phyloP scores from a whole-genome alignment of 805 yeast species.

The Metschnikowia arizonensis region DNA sequence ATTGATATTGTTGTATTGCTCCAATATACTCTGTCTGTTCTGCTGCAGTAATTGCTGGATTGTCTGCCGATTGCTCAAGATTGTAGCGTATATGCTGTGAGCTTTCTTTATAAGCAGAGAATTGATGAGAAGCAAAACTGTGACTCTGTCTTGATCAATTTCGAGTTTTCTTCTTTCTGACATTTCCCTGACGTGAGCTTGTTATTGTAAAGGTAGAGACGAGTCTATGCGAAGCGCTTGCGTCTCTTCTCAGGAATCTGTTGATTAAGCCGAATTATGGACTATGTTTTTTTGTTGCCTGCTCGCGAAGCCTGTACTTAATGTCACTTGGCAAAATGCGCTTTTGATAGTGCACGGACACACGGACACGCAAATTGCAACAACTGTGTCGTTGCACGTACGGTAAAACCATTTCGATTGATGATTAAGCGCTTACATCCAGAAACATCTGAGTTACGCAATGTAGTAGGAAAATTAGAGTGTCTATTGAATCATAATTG shows the following conservation, averaged over 20 bases:
- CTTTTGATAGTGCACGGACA: conserved; percentile 2
- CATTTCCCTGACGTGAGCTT: conserved; percentile 5
- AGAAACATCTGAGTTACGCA: neutral
- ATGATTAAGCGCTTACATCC: neutral
- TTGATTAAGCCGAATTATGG: conserved; percentile 1
- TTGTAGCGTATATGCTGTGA: conserved; percentile 30
- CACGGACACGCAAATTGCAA: conserved; percentile 4
- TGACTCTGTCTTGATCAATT: conserved; percentile 39
- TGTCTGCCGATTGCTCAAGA: conserved; percentile 34
- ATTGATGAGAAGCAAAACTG: conserved; percentile 39
- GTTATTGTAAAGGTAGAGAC: neutral
- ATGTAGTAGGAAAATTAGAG: neutral
- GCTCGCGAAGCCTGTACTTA: conserved; percentile 7
- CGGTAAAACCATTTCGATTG: neutral
- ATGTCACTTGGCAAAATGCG: neutral
- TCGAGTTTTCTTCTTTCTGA: conserved; percentile 19
- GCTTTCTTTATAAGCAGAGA: conserved; percentile 42
- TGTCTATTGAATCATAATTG: too few relatives aligned
- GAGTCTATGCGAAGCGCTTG: neutral
- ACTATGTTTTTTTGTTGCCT: conserved; percentile 5
- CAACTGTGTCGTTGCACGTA: conserved; percentile 1
- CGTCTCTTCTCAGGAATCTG: conserved; percentile 3
- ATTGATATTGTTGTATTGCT: conserved; percentile 38
- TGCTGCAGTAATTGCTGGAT: conserved; percentile 31
- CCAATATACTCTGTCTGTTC: conserved; percentile 29